These are phyloP conservation scores for Paracoccidioides lutzii DNA, from an alignment of 2,329 filamentous ascomycete species.

Conservation along the genomic window DNA sequence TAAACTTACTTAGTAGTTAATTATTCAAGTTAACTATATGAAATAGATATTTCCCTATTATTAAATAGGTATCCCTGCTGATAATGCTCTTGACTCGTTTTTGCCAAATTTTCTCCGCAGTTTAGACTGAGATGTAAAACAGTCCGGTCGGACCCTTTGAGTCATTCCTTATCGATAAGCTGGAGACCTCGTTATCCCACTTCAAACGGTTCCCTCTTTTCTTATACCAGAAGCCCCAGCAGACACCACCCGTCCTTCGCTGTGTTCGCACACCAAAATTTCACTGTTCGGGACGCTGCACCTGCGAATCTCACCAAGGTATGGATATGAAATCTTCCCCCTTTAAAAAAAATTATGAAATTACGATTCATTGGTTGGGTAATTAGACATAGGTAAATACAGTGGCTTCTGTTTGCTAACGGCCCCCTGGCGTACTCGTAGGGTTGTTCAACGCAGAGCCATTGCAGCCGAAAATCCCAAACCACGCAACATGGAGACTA, in stretches of 20 bases:
- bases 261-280: too few relatives aligned
- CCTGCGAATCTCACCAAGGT: neutral
- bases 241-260: neutral
- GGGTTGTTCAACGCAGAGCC: neutral
- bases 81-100: neutral
- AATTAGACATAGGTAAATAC: neutral
- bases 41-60: too few relatives aligned
- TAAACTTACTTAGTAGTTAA: too few relatives aligned
- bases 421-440: neutral
- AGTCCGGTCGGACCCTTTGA: neutral
- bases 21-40: too few relatives aligned
- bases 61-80: too few relatives aligned
- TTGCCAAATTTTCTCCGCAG: too few relatives aligned
- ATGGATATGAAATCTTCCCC: neutral
- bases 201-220: neutral
- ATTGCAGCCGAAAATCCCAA: neutral
- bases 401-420: neutral
- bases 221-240: neutral
- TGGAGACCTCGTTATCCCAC: neutral
- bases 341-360: neutral
- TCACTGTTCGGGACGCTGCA: too few relatives aligned
- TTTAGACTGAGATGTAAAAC: neutral
- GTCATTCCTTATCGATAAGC: neutral
- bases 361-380: neutral
- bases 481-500: neutral